These are phyloP conservation scores for Clavispora phyllophila DNA, from an alignment of 805 yeast species.

Conservation along the genomic window DNA sequence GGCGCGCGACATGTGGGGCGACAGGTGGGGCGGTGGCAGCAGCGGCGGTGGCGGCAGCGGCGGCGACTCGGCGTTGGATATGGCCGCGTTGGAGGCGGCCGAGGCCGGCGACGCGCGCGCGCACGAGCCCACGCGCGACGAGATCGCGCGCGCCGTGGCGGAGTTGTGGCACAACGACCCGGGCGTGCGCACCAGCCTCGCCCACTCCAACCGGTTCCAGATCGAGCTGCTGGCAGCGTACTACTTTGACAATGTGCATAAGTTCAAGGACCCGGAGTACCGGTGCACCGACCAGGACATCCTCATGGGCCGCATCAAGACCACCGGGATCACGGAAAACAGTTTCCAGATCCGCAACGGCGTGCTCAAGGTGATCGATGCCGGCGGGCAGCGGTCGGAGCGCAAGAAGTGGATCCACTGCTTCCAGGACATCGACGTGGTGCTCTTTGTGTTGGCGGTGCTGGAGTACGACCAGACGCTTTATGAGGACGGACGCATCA, in stretches of 20 bases:
- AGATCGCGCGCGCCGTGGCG: conserved; percentile 66
- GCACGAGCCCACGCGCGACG: conserved; percentile 38
- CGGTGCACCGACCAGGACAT: conserved; percentile 78
- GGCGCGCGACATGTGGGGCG: background rate
- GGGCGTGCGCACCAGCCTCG: conserved; percentile 59
- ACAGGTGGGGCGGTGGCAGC: no score
- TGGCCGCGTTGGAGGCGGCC: background rate
- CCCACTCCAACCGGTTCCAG: conserved; percentile 71
- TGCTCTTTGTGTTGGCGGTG: conserved; percentile 82
- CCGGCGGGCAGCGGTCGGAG: conserved; percentile 94
- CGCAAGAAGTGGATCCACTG: conserved; percentile 93
- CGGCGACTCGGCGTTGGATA: background rate
- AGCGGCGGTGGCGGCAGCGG: no score
- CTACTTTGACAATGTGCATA: conserved; percentile 69
- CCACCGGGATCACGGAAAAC: conserved; percentile 92
- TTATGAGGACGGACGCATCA: conserved; percentile 84
- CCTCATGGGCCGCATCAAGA: conserved; percentile 83
- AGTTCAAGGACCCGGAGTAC: conserved; percentile 61
- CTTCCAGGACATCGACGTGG: conserved; percentile 84
- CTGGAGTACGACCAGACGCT: conserved; percentile 90
- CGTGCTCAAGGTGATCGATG: conserved; percentile 78
- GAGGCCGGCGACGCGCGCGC: background rate
- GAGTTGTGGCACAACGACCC: conserved; percentile 65
- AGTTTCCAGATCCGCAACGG: conserved; percentile 61
- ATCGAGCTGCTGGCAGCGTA: conserved; percentile 78